phyloP scores from a whole-genome alignment of 1,284 basidiomycete genomes.

The Cerrena zonata region DNA sequence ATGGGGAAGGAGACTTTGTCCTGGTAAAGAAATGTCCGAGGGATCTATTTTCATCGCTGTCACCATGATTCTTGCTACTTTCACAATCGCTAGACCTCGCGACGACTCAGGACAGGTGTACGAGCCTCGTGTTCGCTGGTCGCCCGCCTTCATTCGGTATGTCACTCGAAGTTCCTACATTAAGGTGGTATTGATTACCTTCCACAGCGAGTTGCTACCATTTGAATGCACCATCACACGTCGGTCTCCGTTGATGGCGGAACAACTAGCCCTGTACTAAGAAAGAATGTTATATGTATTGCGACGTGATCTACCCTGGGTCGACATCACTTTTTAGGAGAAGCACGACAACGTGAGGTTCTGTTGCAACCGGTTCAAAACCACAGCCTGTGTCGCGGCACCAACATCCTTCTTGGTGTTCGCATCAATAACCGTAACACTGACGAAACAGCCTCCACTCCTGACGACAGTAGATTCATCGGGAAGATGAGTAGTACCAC shows the following conservation, averaged over 20 bases:
- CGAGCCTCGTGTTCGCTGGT: not conserved
- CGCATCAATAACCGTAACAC: slow-evolving; percentile 44
- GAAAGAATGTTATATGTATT: no score
- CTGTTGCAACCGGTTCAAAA: slow-evolving; percentile 28
- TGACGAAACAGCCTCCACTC: slow-evolving; percentile 38
- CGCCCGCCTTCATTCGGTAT: not conserved
- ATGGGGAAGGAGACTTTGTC: not conserved
- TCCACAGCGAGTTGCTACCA: not conserved
- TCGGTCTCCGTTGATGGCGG: not conserved
- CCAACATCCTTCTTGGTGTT: slow-evolving; percentile 40
- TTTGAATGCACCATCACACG: not conserved
- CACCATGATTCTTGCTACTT: not conserved
- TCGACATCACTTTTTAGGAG: no score
- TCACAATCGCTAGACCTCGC: not conserved
- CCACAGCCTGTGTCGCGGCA: slow-evolving; percentile 36
- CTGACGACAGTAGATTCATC: slow-evolving; percentile 32
- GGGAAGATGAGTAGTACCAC: slow-evolving; percentile 38
- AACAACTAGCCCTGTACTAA: no score
- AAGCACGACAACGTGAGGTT: not conserved
- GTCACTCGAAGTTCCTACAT: not conserved
- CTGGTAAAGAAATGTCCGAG: not conserved
- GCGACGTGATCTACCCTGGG: no score
- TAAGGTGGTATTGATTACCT: not conserved
- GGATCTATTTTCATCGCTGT: not conserved
- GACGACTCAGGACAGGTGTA: not conserved